These are phyloP conservation scores for Penicillium ochrochloron DNA, from an alignment of 495 filamentous ascomycete genomes.

Conservation along the genomic window DNA sequence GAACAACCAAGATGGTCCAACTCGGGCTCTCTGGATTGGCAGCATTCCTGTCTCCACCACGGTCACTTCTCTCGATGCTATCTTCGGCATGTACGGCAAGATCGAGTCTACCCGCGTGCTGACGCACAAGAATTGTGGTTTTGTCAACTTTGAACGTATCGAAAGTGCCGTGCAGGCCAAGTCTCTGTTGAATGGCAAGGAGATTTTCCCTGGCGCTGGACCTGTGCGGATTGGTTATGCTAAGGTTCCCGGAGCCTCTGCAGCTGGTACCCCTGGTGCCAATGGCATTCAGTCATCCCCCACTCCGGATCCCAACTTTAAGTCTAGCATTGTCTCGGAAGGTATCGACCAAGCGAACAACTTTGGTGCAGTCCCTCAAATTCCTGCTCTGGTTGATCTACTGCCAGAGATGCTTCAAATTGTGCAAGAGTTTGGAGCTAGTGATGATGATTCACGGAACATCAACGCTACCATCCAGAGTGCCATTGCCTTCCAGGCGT, in stretches of 20 bases:
- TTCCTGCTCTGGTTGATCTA: conserved; percentile 75
- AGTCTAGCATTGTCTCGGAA: conserved; percentile 36
- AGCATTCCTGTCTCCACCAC: conserved; percentile 98
- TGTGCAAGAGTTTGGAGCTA: conserved; percentile 86
- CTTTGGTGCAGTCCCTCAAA: conserved; percentile 60
- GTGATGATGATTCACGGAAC: conserved; percentile 72
- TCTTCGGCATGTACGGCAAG: conserved; percentile 87
- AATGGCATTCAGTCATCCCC: conserved; percentile 86
- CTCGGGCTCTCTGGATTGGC: conserved; percentile 93
- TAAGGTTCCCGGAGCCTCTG: conserved; percentile 87
- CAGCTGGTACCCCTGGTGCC: conserved; percentile 76
- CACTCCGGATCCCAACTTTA: conserved; percentile 78
- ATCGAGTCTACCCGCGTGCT: conserved; percentile 92
- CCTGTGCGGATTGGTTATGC: conserved; percentile 96
- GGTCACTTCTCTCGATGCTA: conserved; percentile 86
- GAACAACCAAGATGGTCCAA: conserved; percentile 83
- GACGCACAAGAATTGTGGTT: conserved; percentile 98
- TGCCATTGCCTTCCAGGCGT: conserved; percentile 74
- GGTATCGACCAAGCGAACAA: conserved; percentile 44
- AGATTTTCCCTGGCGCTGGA: conserved; percentile 96
- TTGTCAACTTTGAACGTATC: conserved; percentile 92
- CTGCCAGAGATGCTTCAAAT: conserved; percentile 82
- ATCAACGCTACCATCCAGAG: conserved; percentile 75
- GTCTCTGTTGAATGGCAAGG: conserved; percentile 86
- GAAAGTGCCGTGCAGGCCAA: conserved; percentile 91